Base-by-base conservation (phyloP, 2,329 filamentous ascomycete species). In the Pseudopithomyces maydicus region DNA sequence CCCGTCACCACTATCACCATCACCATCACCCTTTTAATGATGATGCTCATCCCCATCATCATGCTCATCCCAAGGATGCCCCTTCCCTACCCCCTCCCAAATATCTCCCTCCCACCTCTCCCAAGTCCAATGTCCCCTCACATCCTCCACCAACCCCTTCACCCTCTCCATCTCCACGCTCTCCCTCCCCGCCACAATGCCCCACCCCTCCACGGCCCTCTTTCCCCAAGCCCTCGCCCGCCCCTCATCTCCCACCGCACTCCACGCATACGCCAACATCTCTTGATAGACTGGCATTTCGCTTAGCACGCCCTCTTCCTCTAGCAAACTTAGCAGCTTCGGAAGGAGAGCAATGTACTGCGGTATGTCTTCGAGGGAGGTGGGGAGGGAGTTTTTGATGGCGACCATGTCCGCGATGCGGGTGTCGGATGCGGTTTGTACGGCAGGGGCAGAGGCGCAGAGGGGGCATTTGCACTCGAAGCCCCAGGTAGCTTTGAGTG, bases 231-330 rank as follows among this genome's bases (percentile, higher is more conserved):
- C 59, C 54, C 61, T 68, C 32, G 72, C 67, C 11, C 61, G 42
- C 26, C 65, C 61, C 39, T 69, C 67, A 20, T 64, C 58, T 1
- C 67, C 69, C 12, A 71, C 62, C 19, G 61, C 60, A 35, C 63
- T 69, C 59, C 64, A 75, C 19, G 70, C 65, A 48, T 74, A 74
- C 14, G 70, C 72, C 1, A 74, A 53, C 44, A 71, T 72, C 57
- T 75, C 72, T 52, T 73, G 70, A 33, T 68, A 73, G 58, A 57
- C 57, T 0, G 69, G 64, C 3, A 61, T 54, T 20, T 74, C 68
- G 14, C 57, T 54, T 15, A 67, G 45, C 0, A 75, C 51, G 0
- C 58, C 64, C 56, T 75, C 72, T 54, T 72, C 56, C 22, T 73
- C 64, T 7, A 74, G 52, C 0, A 66, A 52, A 3, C 53, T 17